These are phyloP conservation scores for Xylaria scruposa DNA, from an alignment of 495 filamentous ascomycete genomes.

Conservation along the genomic window DNA sequence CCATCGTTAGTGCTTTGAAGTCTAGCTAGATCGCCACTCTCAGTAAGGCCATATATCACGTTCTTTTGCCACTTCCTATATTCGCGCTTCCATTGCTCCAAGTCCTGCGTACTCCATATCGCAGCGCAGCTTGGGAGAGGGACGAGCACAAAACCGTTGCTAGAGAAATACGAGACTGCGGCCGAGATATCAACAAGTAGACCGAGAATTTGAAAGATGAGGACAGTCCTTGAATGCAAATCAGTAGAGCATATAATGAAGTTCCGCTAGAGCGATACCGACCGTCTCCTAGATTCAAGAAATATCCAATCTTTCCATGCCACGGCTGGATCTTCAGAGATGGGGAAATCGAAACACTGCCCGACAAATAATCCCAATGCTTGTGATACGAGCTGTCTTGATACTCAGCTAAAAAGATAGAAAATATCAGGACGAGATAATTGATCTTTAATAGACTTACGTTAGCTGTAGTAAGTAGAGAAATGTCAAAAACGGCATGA, in stretches of 20 bases:
- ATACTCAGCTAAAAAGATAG: background rate
- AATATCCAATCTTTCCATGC: conserved; percentile 26
- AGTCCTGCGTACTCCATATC: conserved; percentile 13
- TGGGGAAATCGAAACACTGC: background rate
- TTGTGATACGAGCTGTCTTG: conserved; percentile 10
- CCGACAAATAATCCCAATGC: background rate
- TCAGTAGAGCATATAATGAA: background rate
- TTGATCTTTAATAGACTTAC: background rate
- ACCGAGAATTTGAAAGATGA: conserved; percentile 23
- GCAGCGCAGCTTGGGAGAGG: conserved; percentile 10
- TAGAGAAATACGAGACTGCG: conserved; percentile 4
- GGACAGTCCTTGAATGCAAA: conserved; percentile 1
- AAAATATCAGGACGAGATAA: background rate
- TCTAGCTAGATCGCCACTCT: background rate
- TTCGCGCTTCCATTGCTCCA: conserved; percentile 7
- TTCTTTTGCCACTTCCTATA: background rate
- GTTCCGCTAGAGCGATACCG: background rate
- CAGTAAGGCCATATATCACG: conserved; percentile 1
- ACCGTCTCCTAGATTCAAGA: conserved; percentile 22
- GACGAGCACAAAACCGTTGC: conserved; percentile 15
- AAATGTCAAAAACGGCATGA: conserved; percentile 8
- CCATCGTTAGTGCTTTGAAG: background rate
- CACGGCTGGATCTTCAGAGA: conserved; percentile 3
- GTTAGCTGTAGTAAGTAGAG: background rate
- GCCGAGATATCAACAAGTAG: conserved; percentile 23